Base-by-base conservation (phyloP, 2,329 filamentous ascomycete species). In the Triangularia verruculosa region DNA sequence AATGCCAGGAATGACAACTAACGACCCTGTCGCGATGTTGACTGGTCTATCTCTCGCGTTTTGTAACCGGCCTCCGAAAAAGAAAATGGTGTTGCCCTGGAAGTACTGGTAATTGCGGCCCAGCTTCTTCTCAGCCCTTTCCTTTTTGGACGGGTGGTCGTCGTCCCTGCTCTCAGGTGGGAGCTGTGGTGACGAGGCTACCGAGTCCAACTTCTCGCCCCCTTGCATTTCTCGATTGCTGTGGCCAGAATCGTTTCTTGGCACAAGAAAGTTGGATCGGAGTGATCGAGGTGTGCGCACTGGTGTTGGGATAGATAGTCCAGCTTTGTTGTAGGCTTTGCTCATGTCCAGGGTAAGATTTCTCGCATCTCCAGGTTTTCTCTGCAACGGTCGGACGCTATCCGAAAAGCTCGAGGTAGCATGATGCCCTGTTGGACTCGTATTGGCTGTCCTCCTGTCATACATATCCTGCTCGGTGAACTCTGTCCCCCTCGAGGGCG, bases 91-190 rank as follows among this genome's bases (percentile, higher is more conserved):
- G 73, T 98, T 99, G 54, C 95, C 95, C 53, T 91, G 86, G 72
- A 97, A 98, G 75, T 97, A 97, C 74, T 98, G 87, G 76, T 94
- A 90, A 71, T 97, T 97, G 68, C 84, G 89, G 59, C 91, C 88
- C 61, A 85, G 73, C 54, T 78, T 78, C 25, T 78, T 69, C 57
- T 73, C 76, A 52, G 72, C 63, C 32, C 65, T 65, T 1, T 67
- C 57, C 24, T 53, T 58, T 67, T 70, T 64, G 24, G 67, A 55
- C 51, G 66, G 72, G 59, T 61, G 69, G 63, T 62, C 70, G 52
- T 72, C 64, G 20, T 71, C 43, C 34, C 64, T 65, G 67, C 70
- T 61, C 11, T 73, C 68, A 47, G 74, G 73, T 7, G 72, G 74
- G 58, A 90, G 81, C 55, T 83, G 84, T 2, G 92, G 92, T 8